Evolutionary conservation across 768 basidiomycete genomes (phyloP), one percentile per base, ranked within the genome.

Genomic region (Fomitopsis serialis): DNA sequence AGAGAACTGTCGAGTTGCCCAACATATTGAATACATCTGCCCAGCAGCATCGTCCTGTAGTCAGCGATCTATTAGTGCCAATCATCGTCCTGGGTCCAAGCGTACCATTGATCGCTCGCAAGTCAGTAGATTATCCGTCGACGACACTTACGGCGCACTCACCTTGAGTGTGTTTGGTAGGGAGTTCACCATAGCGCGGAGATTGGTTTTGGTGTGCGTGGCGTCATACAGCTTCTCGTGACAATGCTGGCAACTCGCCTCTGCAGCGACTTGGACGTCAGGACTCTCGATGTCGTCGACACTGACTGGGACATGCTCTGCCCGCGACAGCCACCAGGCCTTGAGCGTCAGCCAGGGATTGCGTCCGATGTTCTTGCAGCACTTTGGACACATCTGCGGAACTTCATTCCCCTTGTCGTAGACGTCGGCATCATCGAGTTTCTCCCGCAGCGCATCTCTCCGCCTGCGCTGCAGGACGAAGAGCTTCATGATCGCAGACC

Each of bases 391-490:
- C 6, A 11, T 32, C 11, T 32, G 29, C 11, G 11, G 48, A 5
- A 17, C 21, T 29, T 42, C 42, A 48, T 60, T 60, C 24, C 70
- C 68, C 15, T 40, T 19, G 13, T 40, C 37, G 55, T 78, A 79
- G 5, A 61, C 44, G 27, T 58, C 62, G 6, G 65, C 66, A 15
- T 66, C 65, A 55, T 78, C 72, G 25, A 78, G 57, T 11, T 63
- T 53, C 1, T 55, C 51, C 45, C 70, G 68, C 58, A 80, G 69
- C 6, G 57, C 57, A 47, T 76, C 72, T 48, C 74, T 62, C 27
- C 78, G 68, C 6, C 60, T 59, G 13, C 74, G 66, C 58, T 78
- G 77, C 19, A 78, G 67, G 19, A 63, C 59, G 10, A 78, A 54
- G 35, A 80, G 68, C 29, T 57, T 52, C 56, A 74, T 62, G 35